These are phyloP conservation scores for Solanum virginianum DNA, from an alignment of 257 asterid genomes.

Conservation along the genomic window DNA sequence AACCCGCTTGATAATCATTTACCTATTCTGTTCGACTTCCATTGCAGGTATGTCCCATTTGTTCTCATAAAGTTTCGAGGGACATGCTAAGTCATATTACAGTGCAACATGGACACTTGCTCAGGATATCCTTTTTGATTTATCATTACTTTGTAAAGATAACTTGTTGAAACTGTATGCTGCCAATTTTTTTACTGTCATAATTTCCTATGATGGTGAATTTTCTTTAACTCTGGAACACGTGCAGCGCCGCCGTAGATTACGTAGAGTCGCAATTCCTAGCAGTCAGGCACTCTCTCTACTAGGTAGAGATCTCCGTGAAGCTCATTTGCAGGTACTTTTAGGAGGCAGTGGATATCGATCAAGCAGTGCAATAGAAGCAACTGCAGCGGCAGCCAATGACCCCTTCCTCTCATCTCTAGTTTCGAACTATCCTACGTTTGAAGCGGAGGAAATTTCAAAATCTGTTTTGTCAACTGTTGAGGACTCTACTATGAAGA, in stretches of 20 bases:
- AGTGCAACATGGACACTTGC: constrained; percentile 63
- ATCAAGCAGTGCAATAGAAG: constrained; percentile 34
- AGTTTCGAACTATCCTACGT: constrained; percentile 37
- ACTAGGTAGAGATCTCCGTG: constrained; percentile 74
- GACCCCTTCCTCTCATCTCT: constrained; percentile 68
- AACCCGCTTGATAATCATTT: background rate
- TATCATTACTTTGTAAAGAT: background rate
- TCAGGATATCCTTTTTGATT: constrained; percentile 56
- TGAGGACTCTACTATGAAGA: constrained; percentile 40
- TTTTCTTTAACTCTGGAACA: constrained; percentile 39
- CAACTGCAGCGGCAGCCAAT: constrained; percentile 20
- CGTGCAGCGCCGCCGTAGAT: constrained; percentile 62
- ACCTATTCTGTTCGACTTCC: background rate
- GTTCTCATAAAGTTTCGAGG: constrained; percentile 60
- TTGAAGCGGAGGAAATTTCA: constrained; percentile 64
- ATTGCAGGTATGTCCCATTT: constrained; percentile 71
- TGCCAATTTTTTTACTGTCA: background rate
- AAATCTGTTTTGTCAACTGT: constrained; percentile 50
- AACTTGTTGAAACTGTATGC: background rate
- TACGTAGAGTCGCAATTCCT: constrained; percentile 59
- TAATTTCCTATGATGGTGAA: background rate
- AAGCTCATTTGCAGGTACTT: constrained; percentile 80
- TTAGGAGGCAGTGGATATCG: constrained; percentile 53
- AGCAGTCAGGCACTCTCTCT: constrained; percentile 64
- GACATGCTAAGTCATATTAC: constrained; percentile 69